A percentile compares a stretch with the other conserved stretches of the same genome.
Evolutionary conservation across 495 filamentous ascomycete species (phyloP).

Genomic region (Podospora tetraspora): DNA sequence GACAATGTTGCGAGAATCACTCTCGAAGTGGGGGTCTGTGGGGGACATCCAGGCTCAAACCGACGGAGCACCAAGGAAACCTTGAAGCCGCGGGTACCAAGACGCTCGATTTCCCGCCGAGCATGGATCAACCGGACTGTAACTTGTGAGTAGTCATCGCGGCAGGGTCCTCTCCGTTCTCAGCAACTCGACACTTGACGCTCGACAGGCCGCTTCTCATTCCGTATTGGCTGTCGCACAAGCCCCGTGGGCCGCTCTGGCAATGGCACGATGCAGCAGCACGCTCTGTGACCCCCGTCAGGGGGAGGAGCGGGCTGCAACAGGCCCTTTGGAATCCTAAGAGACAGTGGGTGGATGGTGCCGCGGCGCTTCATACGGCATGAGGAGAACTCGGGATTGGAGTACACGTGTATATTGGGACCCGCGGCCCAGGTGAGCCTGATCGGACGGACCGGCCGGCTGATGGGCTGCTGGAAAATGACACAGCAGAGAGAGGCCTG

Average conservation of each 20-base stretch:
- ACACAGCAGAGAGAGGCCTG: neutral
- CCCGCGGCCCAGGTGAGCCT: conserved; percentile 9
- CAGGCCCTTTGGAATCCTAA: neutral
- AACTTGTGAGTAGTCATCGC: neutral
- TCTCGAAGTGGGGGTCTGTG: neutral
- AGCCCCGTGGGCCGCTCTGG: neutral
- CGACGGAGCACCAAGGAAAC: neutral
- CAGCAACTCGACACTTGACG: neutral
- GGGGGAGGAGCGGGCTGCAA: neutral
- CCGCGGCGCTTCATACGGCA: neutral
- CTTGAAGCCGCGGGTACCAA: too few relatives aligned
- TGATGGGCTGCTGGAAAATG: neutral
- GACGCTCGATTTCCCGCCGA: too few relatives aligned
- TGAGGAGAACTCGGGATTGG: neutral
- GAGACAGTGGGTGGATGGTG: conserved; percentile 1
- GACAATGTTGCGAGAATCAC: neutral
- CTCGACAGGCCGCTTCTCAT: conserved; percentile 6
- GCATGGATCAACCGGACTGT: neutral
- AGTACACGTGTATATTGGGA: conserved; percentile 2
- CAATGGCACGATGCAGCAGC: conserved; percentile 1
- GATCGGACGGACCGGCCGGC: conserved; percentile 7
- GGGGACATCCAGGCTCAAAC: neutral
- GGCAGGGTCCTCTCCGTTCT: conserved; percentile 4
- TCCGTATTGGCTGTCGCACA: conserved; percentile 1
- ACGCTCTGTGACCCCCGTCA: conserved; percentile 1